Conservation (phyloP, 176 grass and related monocot species). For the Oryza longistaminata region DNA sequence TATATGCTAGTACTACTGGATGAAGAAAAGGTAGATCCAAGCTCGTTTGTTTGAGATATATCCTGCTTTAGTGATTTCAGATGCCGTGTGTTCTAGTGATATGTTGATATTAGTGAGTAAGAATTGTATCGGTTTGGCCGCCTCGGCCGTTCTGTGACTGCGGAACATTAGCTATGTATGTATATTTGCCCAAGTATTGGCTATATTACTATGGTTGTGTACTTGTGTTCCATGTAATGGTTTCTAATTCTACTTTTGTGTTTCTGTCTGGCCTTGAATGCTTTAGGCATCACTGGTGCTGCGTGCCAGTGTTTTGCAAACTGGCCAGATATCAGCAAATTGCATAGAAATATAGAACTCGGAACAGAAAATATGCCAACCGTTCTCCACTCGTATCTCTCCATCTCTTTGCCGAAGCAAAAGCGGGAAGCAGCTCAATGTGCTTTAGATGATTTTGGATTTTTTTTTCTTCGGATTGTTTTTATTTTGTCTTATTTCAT, state of each 20-base stretch:
- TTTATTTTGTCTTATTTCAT: too few relatives aligned
- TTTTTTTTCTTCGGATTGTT: too few relatives aligned
- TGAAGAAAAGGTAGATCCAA: conserved; percentile 11
- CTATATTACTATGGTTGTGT: not conserved
- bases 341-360: too few relatives aligned
- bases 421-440: too few relatives aligned
- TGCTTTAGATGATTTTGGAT: too few relatives aligned
- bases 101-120: conserved; percentile 18
- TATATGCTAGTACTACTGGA: not conserved
- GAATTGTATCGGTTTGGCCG: not conserved
- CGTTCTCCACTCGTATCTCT: too few relatives aligned
- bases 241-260: not conserved
- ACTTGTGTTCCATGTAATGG: not conserved
- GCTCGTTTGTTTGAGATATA: not conserved
- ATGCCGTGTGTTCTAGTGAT: not conserved
- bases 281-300: not conserved
- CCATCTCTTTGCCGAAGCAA: too few relatives aligned
- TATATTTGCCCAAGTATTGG: conserved; percentile 12
- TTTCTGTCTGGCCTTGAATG: not conserved
- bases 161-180: conserved; percentile 25
- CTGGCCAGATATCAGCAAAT: too few relatives aligned
- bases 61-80: conserved; percentile 5
- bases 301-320: not conserved
- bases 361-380: too few relatives aligned
- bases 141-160: conserved; percentile 15